Base-by-base conservation (phyloP, 2,329 filamentous ascomycete genomes). In the Incumbomyces delicatus region DNA sequence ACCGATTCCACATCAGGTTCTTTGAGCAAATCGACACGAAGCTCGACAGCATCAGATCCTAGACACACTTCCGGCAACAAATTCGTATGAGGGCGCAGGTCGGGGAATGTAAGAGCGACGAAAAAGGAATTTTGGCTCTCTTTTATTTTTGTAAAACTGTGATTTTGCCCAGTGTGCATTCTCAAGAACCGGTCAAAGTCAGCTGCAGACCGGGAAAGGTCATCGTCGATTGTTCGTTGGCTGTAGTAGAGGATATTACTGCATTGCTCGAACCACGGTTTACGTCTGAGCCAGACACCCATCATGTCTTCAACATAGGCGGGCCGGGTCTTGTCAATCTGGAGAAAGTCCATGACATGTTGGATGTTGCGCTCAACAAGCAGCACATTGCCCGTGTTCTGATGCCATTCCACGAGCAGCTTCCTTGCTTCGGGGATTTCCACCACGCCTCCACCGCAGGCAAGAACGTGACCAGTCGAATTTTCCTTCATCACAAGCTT, bases 171-270 rank as follows among this genome's bases (percentile, higher is more conserved):
- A 35, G 77, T 82, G 49, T 90, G 79, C 30, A 83, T 72, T 33
- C 74, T 73, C 41, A 90, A 65, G 62, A 94, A 90, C 40, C 81
- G 78, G 14, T 72, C 71, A 58, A 94, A 92, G 59, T 90, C 84
- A 40, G 78, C 69, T 32, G 82, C 72, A 22, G 77, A 72, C 48
- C 71, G 67, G 11, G 70, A 65, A 43, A 79, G 64, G 31, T 70
- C 70, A 12, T 66, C 65, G 17, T 71, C 64, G 33, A 72, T 72
- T 2, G 76, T 70, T 38, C 70, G 80, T 42, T 87, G 87, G 63
- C 86, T 94, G 69, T 90, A 85, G 69, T 95, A 96, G 57, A 94
- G 81, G 58, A 87, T 83, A 62, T 94, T 98, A 70, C 89, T 95
- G 72, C 92, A 96, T 63, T 90, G 80, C 48, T 86, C 76, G 65